Conservation (phyloP, 106 monocot species). For the Narthecium ossifragum region DNA sequence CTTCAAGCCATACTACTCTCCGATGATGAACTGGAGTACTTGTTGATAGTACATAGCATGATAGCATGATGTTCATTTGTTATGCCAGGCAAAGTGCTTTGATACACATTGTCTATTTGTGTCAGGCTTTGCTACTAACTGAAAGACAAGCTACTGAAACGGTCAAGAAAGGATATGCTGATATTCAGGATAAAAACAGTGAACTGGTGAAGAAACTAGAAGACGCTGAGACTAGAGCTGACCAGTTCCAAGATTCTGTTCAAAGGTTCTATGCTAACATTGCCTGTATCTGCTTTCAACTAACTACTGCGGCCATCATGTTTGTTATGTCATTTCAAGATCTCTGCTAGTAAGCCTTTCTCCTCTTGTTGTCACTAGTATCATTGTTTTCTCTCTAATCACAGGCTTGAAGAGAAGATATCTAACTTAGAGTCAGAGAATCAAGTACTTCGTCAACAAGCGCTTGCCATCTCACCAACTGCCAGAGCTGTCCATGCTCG, state of each 20-base stretch:
- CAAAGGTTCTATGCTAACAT: conserved; percentile 71
- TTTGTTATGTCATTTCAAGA: neutral
- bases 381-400: neutral
- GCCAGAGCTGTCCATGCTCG: conserved; percentile 59
- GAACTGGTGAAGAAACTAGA: conserved; percentile 70
- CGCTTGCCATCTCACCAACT: conserved; percentile 80
- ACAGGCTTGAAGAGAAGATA: conserved; percentile 76
- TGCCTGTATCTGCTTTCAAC: too few species aligned
- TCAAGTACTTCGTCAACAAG: conserved; percentile 83
- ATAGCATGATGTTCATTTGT: too few species aligned
- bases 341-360: too few species aligned
- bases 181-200: conserved; percentile 49
- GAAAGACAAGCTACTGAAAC: conserved; percentile 53
- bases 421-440: conserved; percentile 81
- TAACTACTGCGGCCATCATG: too few species aligned
- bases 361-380: too few species aligned
- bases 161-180: conserved; percentile 40
- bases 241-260: conserved; percentile 80
- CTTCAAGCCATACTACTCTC: neutral
- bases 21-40: neutral
- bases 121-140: conserved; percentile 51
- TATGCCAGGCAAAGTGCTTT: neutral
- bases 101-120: neutral
- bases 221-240: conserved; percentile 58
- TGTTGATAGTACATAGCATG: neutral